Conservation (phyloP, 345 rosid species). For the Acer negundo region DNA sequence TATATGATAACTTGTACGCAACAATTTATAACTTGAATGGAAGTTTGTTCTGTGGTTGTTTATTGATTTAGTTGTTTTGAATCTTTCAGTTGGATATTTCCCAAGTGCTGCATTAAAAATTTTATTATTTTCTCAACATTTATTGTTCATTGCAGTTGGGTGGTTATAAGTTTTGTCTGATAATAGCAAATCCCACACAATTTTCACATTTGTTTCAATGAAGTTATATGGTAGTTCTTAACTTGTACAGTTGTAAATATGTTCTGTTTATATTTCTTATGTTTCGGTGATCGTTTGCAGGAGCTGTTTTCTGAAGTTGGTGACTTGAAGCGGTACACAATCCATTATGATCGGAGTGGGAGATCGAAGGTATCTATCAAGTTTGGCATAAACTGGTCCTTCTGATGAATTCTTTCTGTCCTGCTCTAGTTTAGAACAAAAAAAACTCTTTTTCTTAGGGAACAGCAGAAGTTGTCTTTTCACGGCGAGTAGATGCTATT, state of each 20-base stretch:
- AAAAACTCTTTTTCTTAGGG: conserved; percentile 61
- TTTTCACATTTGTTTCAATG: neutral
- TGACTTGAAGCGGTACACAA: conserved; percentile 76
- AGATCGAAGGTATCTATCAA: conserved; percentile 84
- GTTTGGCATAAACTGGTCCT: conserved; percentile 41
- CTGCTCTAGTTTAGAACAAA: conserved; percentile 38
- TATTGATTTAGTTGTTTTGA: neutral
- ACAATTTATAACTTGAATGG: neutral
- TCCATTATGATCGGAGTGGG: conserved; percentile 93
- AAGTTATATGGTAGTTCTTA: neutral
- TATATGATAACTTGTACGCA: too few relatives aligned
- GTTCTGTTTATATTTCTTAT: neutral
- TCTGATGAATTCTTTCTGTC: conserved; percentile 37
- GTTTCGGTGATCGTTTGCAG: conserved; percentile 33
- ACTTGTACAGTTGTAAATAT: neutral
- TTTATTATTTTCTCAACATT: neutral
- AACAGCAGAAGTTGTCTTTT: conserved; percentile 87
- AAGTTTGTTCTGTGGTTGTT: neutral
- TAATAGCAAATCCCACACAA: neutral
- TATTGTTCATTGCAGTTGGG: neutral
- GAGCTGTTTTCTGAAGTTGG: conserved; percentile 92
- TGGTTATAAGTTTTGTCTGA: neutral
- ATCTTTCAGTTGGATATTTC: neutral
- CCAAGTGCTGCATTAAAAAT: neutral
- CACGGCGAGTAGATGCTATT: conserved; percentile 71